Evolutionary conservation across 2,329 filamentous ascomycete genomes (phyloP).

Genomic region (Daldinia sp.): DNA sequence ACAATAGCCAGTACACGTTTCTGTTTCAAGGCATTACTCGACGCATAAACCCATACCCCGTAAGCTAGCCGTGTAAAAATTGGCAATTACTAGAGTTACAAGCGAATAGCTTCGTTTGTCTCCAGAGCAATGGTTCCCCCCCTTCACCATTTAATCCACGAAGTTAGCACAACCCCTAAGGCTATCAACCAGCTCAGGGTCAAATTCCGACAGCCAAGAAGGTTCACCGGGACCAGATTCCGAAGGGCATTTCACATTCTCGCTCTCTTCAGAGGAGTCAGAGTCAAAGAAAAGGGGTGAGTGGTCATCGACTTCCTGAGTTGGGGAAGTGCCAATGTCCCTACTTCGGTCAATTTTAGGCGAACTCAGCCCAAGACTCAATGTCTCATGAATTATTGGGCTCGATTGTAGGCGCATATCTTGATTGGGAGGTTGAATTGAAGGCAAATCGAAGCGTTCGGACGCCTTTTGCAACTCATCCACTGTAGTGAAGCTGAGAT

Average conservation of each 20-base stretch:
- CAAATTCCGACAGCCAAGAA: conserved; percentile 48
- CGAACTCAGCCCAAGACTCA: conserved; percentile 18
- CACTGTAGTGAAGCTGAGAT: conserved; percentile 51
- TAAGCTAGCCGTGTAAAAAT: not conserved
- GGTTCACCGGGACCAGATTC: conserved; percentile 34
- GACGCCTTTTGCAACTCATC: conserved; percentile 49
- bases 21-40: not conserved
- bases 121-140: not conserved
- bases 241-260: not conserved
- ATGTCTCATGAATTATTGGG: not conserved
- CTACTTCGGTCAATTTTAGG: conserved; percentile 15
- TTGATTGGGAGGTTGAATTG: conserved; percentile 9
- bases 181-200: conserved; percentile 47
- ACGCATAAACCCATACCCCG: not conserved
- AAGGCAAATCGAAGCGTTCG: conserved; percentile 43
- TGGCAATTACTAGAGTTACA: not conserved
- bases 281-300: conserved; percentile 28
- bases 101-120: not conserved
- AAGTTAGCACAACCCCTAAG: conserved; percentile 50
- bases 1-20: not conserved
- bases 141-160: conserved; percentile 41
- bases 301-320: conserved; percentile 5
- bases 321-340: conserved; percentile 2
- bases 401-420: conserved; percentile 9
- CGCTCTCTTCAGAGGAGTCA: conserved; percentile 9